Evolutionary conservation across 129 eudicot genomes (phyloP).

Genomic region (sunflower (Helianthus annuus)): DNA sequence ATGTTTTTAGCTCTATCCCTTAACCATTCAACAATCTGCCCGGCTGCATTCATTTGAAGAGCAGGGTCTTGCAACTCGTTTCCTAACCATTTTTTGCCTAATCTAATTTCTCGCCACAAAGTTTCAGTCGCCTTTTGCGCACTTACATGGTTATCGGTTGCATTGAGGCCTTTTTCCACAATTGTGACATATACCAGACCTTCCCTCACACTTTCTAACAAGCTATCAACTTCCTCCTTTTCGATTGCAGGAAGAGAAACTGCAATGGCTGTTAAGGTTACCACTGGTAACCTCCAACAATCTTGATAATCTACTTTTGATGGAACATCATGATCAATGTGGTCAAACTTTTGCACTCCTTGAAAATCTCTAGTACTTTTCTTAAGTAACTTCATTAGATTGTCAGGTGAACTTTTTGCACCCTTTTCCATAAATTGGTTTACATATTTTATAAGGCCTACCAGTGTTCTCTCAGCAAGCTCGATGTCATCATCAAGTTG

Average conservation of each 20-base stretch:
- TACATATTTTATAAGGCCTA: slow-evolving; percentile 2
- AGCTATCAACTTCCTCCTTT: slow-evolving; percentile 15
- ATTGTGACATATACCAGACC: not conserved
- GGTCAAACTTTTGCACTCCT: too few relatives aligned
- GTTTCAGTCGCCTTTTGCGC: slow-evolving; percentile 3
- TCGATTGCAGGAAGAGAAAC: too few relatives aligned
- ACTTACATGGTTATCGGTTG: not conserved
- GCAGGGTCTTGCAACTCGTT: too few relatives aligned
- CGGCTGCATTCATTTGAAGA: too few relatives aligned
- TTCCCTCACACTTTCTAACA: not conserved
- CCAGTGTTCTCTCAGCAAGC: not conserved
- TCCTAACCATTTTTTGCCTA: too few relatives aligned
- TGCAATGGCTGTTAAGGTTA: too few relatives aligned
- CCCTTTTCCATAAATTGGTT: not conserved
- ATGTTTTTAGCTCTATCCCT: not conserved
- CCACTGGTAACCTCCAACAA: too few relatives aligned
- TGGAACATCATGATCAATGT: too few relatives aligned
- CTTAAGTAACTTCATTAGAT: not conserved
- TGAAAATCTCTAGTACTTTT: not conserved
- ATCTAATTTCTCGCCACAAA: not conserved
- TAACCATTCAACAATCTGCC: too few relatives aligned
- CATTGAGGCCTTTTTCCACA: slow-evolving; percentile 13
- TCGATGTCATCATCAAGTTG: slow-evolving; percentile 20
- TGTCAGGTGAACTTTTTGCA: slow-evolving; percentile 1
- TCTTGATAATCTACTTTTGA: too few relatives aligned